Base-by-base conservation (phyloP, 78 protist genomes). In the Dictyostelium firmibasis region DNA sequence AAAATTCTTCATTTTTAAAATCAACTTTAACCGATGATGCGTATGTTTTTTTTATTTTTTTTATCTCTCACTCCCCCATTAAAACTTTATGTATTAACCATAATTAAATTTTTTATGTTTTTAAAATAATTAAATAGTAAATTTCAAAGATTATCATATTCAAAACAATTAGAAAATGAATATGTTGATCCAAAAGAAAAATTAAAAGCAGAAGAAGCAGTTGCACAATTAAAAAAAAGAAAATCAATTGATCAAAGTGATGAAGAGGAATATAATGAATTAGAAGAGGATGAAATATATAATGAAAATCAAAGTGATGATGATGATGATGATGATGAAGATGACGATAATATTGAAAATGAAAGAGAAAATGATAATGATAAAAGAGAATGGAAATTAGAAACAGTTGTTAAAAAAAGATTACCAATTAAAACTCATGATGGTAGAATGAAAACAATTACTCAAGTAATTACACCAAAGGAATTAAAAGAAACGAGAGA, bases 81-180 rank as follows among this genome's bases (percentile, higher is more conserved):
- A n/a, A n/a, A n/a, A n/a, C n/a, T n/a, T n/a, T n/a, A n/a, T n/a
- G n/a, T n/a, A n/a, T n/a, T n/a, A n/a, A n/a, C n/a, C n/a, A n/a
- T n/a, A n/a, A n/a, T n/a, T n/a, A n/a, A n/a, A n/a, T n/a, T n/a
- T n/a, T n/a, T n/a, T n/a, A n/a, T n/a, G n/a, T n/a, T n/a, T n/a
- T n/a, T n/a, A n/a, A n/a, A n/a, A n/a, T n/a, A n/a, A n/a, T 14
- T 57, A 18, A 23, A 70, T 44, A 85, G 91, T 31, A 74, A 41
- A 57, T 74, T 29, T 35, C 13, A 50, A n/a, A 23, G 38, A 14
- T n/a, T 76, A 57, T 50, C 92, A 53, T 86, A 50, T 20, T 50
- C 70, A 6, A 86, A 86, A 57, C 85, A 86, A 60, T 74, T 86
- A 62, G 92, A 86, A 57, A 86, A 76, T 33, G 92, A 86, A 25